Evolutionary conservation across 2,329 filamentous ascomycete species (phyloP), one percentile per base, ranked within the genome.

Genomic region (Grosmannia clavigera): DNA sequence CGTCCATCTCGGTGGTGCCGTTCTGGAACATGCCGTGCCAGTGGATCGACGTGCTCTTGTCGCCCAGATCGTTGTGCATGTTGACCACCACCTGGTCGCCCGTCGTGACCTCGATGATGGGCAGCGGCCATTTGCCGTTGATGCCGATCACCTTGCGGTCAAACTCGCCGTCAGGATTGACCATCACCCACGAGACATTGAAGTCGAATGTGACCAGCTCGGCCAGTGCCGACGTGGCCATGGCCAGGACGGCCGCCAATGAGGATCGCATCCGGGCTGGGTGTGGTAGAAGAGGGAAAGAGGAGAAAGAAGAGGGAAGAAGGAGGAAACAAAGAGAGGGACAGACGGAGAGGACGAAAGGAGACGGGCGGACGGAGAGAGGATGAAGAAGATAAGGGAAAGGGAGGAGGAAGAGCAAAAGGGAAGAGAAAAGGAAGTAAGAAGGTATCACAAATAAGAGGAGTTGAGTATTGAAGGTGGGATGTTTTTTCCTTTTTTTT

Each of bases 91-190:
- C 65, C 27, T 74, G 77, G 67, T 89, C 86, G 61, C 85, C 85
- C 57, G 84, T 74, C 55, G 78, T 78, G 46, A 81, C 85, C 58
- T 81, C 77, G 60, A 90, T 84, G 31, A 73, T 71, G 1, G 89
- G 88, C 58, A 87, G 79, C 1, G 88, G 89, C 86, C 88, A 90
- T 73, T 85, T 70, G 5, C 81, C 82, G 67, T 94, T 92, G 73
- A 94, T 86, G 54, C 86, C 87, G 68, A 92, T 88, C 3, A 81
- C 81, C n/a, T 83, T 78, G 38, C 88, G 79, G 48, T 81, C 76
- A 61, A 79, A 78, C 9, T 78, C 74, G 27, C 84, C 85, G 73
- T 92, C 88, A 0, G 88, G 89, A 66, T 88, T 86, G 40, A 85
- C 81, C 51, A 73, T 80, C 12, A 89, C 82, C 87, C 88, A 91